Evolutionary conservation across 2,329 filamentous ascomycete genomes (phyloP), one percentile per base, ranked within the genome.

Genomic region (Pseudopithomyces maydicus): DNA sequence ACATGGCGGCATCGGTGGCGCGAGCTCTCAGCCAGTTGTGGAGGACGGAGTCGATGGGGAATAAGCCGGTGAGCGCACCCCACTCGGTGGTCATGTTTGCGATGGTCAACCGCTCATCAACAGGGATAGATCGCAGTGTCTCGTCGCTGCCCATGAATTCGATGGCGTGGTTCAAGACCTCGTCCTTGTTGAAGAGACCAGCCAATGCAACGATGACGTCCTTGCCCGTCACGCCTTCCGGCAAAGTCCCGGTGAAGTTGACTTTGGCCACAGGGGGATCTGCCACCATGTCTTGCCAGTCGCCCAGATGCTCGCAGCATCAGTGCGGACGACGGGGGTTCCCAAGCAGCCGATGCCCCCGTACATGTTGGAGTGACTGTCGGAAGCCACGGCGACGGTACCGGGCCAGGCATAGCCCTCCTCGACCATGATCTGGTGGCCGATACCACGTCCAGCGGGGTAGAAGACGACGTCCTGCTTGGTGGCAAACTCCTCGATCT

Each of bases 151-250:
- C 94, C 0, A 86, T 87, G 69, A 97, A 97, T 71, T 98, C 94
- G 58, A 98, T 88, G 5, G 87, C 87, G 71, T 97, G 92, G 78
- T 98, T 98, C 14, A 97, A 82, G 0, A 97, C 94, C 43, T 97
- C 91, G 65, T 92, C 89, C 52, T 90, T 86, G 77, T 90, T 90
- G 80, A 98, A 96, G 0, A 97, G 78, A 1, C 90, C 91, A 65
- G 91, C 96, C 1, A 98, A 83, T 0, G 92, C 91, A 23, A 97
- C 85, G 63, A 98, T 98, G 12, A 97, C 90, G 74, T 98, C 95
- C 77, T 99, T 98, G 29, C 92, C 94, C 0, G 90, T 92, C 1
- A 97, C 92, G 11, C 93, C 93, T 1, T 80, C 79, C 0, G 91
- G 93, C 6, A 97, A 79, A 0, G 85, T 76, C 6, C 92, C 93